Base-by-base conservation (phyloP, 768 basidiomycete species). In the Trametes elegans region DNA sequence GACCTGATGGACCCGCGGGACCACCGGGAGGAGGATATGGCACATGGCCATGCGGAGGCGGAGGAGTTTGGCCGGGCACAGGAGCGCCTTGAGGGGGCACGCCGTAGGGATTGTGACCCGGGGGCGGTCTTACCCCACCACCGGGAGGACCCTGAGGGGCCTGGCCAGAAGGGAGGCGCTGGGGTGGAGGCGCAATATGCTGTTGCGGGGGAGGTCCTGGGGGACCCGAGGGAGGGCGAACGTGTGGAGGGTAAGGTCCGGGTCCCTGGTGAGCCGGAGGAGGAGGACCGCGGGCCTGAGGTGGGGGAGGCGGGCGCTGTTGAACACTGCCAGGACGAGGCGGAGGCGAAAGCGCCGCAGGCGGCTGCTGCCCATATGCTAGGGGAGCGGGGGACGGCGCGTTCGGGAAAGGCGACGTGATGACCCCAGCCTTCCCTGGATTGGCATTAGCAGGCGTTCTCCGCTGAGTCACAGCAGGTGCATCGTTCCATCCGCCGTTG, bases 401-500 rank as follows among this genome's bases (percentile, higher is more conserved):
- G 62, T 89, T 87, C 7, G 93, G 90, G 83, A 98, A 97, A 0
- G 95, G 95, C 8, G 91, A 80, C 7, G 85, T 84, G 63, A 98
- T 95, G 2, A 94, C 81, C 7, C 78, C 75, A 2, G 81, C 85
- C 63, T 88, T 90, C 50, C 66, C 70, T 9, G 73, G 58, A 49
- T 68, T 77, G 27, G 76, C 63, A 5, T 78, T 71, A 19, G 78
- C 76, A 1, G 87, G 82, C 1, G 75, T 74, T 23, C 85, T 83
- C 36, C 78, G 69, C 16, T 79, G 68, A 8, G 73, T 66, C 14
- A 74, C 59, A 6, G 75, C 66, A 0, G 93, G 93, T 0, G 93
- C 84, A 70, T 98, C 95, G 63, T 98, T 98, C 93, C 94, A 98
- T 0, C 93, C 93, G 14, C 86, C 82, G 26, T 85, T 84, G 45